Evolutionary conservation across 805 yeast genomes (phyloP), one percentile per base, ranked within the genome.

Genomic region (Yamadazyma akitaensis): DNA sequence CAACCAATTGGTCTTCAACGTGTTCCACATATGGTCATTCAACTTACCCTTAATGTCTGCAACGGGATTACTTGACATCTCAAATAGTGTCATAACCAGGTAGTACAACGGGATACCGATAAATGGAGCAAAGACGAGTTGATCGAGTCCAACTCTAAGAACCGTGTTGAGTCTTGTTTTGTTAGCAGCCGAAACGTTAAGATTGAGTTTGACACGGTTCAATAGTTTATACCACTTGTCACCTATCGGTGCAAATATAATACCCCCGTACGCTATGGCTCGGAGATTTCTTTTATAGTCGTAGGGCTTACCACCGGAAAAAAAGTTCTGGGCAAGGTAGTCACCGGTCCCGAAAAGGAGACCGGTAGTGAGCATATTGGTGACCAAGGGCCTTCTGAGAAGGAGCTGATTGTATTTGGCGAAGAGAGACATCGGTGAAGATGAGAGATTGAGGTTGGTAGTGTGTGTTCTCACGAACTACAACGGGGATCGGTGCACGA

Each of bases 171-270:
- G n/a, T 18, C 50, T 14, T 26, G 44, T 26, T 31, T 25, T 17
- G 19, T 37, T 13, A 24, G 19, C 30, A 26, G 43, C 8, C 49
- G 42, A 35, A 16, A 43, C 13, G 37, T 31, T 19, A 11, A 37
- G 14, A 18, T 30, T 16, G 2, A 82, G 60, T 18, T 58, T 63
- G n/a, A 28, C 32, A 3, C 12, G 32, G 30, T 72, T 63, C 14
- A 89, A 59, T 8, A 78, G 53, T 45, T 72, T 75, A 63, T 84
- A 88, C 88, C 96, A 87, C 47, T 67, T 77, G 44, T 77, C 80
- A 10, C 85, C 95, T 37, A 89, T 68, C 26, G 92, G 89, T 0
- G 92, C 83, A 60, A 88, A 89, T 8, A 89, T 65, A 2, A 81
- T 46, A 0, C 88, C 80, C 0, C 96, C 97, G 58, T 86, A 90